Evolutionary conservation across 495 filamentous ascomycete species (phyloP), one percentile per base, ranked within the genome.

Genomic region (Aspergillus diversus): DNA sequence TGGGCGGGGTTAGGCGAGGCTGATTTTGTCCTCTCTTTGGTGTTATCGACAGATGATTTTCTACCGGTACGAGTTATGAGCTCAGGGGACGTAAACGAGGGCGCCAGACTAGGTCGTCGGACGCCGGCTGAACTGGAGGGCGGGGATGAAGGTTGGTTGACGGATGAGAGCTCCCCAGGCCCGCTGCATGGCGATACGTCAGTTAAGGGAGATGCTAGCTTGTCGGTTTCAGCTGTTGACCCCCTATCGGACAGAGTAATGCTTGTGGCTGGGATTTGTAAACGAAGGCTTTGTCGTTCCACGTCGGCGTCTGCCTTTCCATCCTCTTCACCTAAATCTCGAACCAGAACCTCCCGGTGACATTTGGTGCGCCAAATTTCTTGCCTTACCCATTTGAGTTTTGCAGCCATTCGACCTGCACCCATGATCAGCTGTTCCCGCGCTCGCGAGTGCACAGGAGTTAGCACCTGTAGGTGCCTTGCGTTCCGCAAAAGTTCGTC

Each of bases 291-390:
- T 34, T 66, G 63, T 42, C 63, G 58, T 33, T 75, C 68, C n/a
- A 62, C 54, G 42, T 69, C 37, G 0, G 70, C 64, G 16, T 67
- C 59, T 34, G 63, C 55, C 17, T 68, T 59, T 13, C 64, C 67
- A 7, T 69, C 67, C 21, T 96, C 92, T 59, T 97, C 91, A 60
- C 92, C 89, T 43, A 98, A 78, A 70, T 97, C 95, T 75, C 92
- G 77, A 1, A 85, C 80, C 12, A 98, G 82, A 58, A 99, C 91
- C 69, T 97, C 93, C 55, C 89, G 89, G 73, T 98, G 92, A 63
- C 93, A 97, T 71, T 85, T 93, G 61, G 93, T 83, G 32, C 89
- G 91, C 92, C 92, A 97, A 12, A 97, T 94, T 63, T 97, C 93
- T 72, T 93, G 92, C 61, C 95, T 82, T 17, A 89, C 86, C 94